Conservation (phyloP, 768 basidiomycete species). For the Lactarius evosmus region DNA sequence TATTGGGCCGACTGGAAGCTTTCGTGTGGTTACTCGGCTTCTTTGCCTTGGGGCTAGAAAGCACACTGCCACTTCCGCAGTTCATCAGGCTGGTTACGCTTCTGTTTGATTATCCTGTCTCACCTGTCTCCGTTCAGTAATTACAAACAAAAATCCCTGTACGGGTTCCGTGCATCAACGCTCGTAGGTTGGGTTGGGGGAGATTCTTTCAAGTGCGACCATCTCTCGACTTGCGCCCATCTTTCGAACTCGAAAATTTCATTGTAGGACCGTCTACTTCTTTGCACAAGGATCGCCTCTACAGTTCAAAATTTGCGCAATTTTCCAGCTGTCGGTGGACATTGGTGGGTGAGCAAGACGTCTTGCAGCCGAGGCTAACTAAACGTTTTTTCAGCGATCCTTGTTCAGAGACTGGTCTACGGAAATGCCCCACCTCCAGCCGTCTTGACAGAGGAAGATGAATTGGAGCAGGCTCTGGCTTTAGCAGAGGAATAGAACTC, state of each 20-base stretch:
- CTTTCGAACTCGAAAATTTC: not conserved
- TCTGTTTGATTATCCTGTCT: slow-evolving; percentile 11
- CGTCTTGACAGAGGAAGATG: slow-evolving; percentile 52
- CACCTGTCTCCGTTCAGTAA: slow-evolving; percentile 49
- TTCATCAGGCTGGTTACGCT: slow-evolving; percentile 55
- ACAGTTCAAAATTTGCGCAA: slow-evolving; percentile 79
- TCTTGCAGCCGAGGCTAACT: slow-evolving; percentile 15
- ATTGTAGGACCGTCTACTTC: slow-evolving; percentile 69
- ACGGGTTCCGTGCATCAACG: slow-evolving; percentile 82
- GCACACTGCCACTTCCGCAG: slow-evolving; percentile 83
- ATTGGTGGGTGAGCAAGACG: slow-evolving; percentile 47
- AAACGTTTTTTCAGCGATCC: slow-evolving; percentile 50
- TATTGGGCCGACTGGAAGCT: slow-evolving; percentile 58
- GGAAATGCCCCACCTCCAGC: slow-evolving; percentile 63
- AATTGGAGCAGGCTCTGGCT: slow-evolving; percentile 71
- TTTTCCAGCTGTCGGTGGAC: slow-evolving; percentile 82
- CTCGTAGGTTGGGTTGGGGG: slow-evolving; percentile 81
- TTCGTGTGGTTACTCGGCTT: slow-evolving; percentile 70
- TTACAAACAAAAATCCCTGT: slow-evolving; percentile 71
- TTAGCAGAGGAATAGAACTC: slow-evolving; percentile 52
- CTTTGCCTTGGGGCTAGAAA: slow-evolving; percentile 76
- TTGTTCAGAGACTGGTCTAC: slow-evolving; percentile 70
- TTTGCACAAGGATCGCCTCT: slow-evolving; percentile 68
- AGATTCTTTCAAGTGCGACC: slow-evolving; percentile 74
- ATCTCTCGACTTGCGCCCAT: slow-evolving; percentile 5